A percentile compares a stretch with the other conserved stretches of the same genome.
phyloP scores from a whole-genome alignment of 2,329 filamentous ascomycete species.

The Polytolypa hystricis region DNA sequence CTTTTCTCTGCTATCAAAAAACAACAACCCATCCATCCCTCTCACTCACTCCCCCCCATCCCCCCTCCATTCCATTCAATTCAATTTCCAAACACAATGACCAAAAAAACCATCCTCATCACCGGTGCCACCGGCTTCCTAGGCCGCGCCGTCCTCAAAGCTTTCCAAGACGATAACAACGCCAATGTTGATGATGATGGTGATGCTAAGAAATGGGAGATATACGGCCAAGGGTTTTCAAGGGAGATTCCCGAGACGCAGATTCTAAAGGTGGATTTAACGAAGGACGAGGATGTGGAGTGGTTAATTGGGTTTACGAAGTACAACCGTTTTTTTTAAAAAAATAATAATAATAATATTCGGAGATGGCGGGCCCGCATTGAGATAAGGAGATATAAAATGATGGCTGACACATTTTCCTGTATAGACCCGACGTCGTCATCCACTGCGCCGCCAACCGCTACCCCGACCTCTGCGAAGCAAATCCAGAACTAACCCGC shows the following conservation, averaged over 20 bases:
- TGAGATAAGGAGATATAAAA: background rate
- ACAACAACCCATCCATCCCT: background rate
- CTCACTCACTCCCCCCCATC: background rate
- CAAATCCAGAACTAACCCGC: conserved; percentile 63
- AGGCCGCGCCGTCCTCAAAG: conserved; percentile 63
- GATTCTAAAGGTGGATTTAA: conserved; percentile 48
- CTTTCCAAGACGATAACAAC: conserved; percentile 48
- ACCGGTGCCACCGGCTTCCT: conserved; percentile 79
- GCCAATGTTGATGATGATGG: no score
- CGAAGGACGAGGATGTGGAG: conserved; percentile 35
- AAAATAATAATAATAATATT: no score
- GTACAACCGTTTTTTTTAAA: no score
- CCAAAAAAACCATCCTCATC: conserved; percentile 51
- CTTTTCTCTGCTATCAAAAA: no score
- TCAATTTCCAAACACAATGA: conserved; percentile 16
- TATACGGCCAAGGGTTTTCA: conserved; percentile 62
- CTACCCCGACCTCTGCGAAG: conserved; percentile 75
- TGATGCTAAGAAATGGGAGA: no score
- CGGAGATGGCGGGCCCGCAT: no score
- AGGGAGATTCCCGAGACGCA: conserved; percentile 56
- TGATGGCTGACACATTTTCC: no score
- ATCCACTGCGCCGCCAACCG: conserved; percentile 81
- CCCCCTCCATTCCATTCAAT: background rate
- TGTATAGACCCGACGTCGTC: no score
- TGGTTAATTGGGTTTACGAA: no score